phyloP scores from a whole-genome alignment of 2,329 filamentous ascomycete species.

The Aspergillus felis region DNA sequence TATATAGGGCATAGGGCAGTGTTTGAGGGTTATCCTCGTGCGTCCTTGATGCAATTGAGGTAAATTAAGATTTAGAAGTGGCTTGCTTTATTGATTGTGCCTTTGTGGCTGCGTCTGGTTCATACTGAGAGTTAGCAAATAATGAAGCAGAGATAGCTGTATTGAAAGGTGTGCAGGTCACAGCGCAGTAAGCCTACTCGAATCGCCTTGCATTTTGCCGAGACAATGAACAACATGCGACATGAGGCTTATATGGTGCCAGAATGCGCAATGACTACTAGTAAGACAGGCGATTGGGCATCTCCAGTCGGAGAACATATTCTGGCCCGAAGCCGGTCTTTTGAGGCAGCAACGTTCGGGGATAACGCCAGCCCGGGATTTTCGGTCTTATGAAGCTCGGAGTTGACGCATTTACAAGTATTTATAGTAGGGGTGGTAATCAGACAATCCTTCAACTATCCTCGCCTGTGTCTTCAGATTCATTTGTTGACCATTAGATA shows the following conservation, averaged over 20 bases:
- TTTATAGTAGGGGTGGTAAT: not conserved
- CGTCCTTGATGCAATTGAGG: not conserved
- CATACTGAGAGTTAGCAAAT: not conserved
- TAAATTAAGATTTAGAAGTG: not conserved
- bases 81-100: not conserved
- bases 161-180: not conserved
- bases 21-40: not conserved
- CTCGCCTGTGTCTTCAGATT: not conserved
- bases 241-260: not conserved
- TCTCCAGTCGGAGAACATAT: not conserved
- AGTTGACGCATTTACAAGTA: not conserved
- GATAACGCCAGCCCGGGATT: not conserved
- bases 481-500: not conserved
- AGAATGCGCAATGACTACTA: not conserved
- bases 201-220: not conserved
- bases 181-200: not conserved
- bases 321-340: not conserved
- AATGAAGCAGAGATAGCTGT: not conserved
- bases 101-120: not conserved
- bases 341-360: not conserved
- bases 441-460: not conserved
- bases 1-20: not conserved
- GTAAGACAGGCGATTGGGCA: not conserved
- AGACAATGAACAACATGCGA: not conserved
- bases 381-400: not conserved